A percentile compares a stretch with the other conserved stretches of the same genome.
phyloP scores from a whole-genome alignment of 768 basidiomycete species.

The Suillus tomentosus region DNA sequence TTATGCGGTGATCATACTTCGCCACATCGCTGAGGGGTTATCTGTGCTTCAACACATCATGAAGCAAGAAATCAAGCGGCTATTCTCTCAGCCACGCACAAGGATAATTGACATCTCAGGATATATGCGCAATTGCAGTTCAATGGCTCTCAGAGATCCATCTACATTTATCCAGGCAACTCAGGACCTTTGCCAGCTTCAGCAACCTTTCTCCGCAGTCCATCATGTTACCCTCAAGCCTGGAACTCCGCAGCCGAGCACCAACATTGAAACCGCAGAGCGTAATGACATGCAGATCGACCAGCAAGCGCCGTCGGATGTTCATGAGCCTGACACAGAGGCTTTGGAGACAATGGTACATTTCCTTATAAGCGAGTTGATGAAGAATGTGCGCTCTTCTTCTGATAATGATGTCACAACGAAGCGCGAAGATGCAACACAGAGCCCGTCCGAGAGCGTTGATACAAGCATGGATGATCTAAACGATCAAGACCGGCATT shows the following conservation, averaged over 20 bases:
- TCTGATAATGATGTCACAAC: constrained; percentile 31
- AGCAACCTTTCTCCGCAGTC: constrained; percentile 57
- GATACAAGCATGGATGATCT: constrained; percentile 15
- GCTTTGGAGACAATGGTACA: constrained; percentile 64
- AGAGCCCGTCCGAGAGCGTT: constrained; percentile 13
- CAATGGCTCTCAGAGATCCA: constrained; percentile 82
- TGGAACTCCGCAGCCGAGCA: constrained; percentile 24
- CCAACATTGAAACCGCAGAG: constrained; percentile 20
- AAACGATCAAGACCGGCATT: constrained; percentile 35
- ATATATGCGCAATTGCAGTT: constrained; percentile 76
- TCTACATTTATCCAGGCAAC: constrained; percentile 74
- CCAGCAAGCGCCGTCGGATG: constrained; percentile 22
- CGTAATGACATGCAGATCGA: constrained; percentile 65
- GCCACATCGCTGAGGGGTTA: constrained; percentile 86
- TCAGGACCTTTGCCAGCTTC: constrained; percentile 69
- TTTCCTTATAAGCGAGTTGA: constrained; percentile 72
- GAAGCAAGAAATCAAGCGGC: constrained; percentile 80
- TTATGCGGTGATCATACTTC: constrained; percentile 85
- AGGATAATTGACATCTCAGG: constrained; percentile 66
- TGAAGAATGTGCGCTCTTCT: constrained; percentile 55
- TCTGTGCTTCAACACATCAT: constrained; percentile 68
- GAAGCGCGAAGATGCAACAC: constrained; percentile 17
- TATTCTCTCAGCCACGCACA: constrained; percentile 73
- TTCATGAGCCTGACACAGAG: constrained; percentile 37
- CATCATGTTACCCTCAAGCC: constrained; percentile 63